These are phyloP conservation scores for Paulownia fortunei DNA, from an alignment of 257 asterid species.

Conservation along the genomic window DNA sequence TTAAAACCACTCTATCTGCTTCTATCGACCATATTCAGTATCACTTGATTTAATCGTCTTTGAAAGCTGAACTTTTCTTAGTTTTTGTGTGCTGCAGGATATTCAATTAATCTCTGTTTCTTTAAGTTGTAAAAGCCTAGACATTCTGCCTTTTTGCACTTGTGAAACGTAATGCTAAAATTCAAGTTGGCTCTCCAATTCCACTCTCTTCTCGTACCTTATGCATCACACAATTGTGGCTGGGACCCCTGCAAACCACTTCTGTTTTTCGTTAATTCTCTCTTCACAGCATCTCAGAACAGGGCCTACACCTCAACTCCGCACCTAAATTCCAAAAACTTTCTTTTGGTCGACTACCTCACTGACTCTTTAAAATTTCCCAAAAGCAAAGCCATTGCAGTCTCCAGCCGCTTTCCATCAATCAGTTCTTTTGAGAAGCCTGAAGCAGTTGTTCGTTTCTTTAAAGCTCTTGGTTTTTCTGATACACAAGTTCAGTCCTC, in stretches of 20 bases:
- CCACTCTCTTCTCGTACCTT: not conserved
- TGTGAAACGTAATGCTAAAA: slow-evolving; percentile 1
- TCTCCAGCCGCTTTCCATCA: not conserved
- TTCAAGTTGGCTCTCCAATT: not conserved
- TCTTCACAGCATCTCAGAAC: not conserved
- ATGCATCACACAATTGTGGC: not conserved
- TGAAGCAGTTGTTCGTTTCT: slow-evolving; percentile 5
- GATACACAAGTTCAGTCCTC: slow-evolving; percentile 16
- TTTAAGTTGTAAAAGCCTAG: not conserved
- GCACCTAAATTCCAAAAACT: not conserved
- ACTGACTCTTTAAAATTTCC: slow-evolving; percentile 14
- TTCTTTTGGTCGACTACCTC: slow-evolving; percentile 14
- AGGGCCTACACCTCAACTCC: slow-evolving; percentile 23
- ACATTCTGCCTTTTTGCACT: not conserved
- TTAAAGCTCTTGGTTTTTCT: slow-evolving; percentile 26
- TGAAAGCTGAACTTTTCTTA: not conserved
- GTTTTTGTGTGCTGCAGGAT: not conserved
- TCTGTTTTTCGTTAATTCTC: not conserved
- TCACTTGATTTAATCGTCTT: not conserved
- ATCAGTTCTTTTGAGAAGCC: slow-evolving; percentile 14
- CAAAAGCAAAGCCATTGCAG: not conserved
- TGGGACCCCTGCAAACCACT: not conserved
- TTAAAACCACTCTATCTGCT: not conserved
- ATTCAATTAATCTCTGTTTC: not conserved
- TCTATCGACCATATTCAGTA: not conserved